A percentile compares a stretch with the other conserved stretches of the same genome.
phyloP scores from a whole-genome alignment of 805 yeast genomes.

The Monosporozyma aerobia region DNA sequence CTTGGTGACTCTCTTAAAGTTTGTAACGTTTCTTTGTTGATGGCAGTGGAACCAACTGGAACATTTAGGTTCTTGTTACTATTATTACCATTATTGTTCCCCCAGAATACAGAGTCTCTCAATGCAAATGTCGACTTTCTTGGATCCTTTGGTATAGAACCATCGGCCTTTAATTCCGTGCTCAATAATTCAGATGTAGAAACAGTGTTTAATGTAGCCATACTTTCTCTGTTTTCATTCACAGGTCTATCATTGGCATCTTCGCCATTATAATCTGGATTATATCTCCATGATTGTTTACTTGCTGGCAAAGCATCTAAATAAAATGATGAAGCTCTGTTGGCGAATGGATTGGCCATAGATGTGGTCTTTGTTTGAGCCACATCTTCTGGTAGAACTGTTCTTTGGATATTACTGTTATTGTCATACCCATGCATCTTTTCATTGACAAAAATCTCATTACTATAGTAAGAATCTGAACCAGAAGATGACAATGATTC shows the following conservation, averaged over 20 bases:
- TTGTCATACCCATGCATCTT: not conserved
- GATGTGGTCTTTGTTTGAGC: conserved; percentile 16
- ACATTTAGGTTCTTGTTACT: not conserved
- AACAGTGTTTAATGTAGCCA: conserved; percentile 70
- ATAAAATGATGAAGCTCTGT: conserved; percentile 28
- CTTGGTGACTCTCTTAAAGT: conserved; percentile 2
- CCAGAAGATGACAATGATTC: conserved; percentile 33
- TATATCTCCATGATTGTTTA: conserved; percentile 54
- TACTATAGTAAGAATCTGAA: conserved; percentile 37
- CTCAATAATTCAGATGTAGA: conserved; percentile 77
- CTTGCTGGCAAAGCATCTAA: conserved; percentile 27
- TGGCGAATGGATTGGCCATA: conserved; percentile 18
- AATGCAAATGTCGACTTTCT: conserved; percentile 33
- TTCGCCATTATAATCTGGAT: conserved; percentile 8
- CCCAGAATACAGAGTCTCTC: conserved; percentile 36
- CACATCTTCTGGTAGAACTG: conserved; percentile 4
- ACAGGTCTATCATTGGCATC: conserved; percentile 27
- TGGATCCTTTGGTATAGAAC: conserved; percentile 35
- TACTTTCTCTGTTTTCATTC: conserved; percentile 43
- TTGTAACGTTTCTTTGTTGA: not conserved
- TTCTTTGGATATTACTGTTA: not conserved
- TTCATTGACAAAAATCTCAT: conserved; percentile 10
- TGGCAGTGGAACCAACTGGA: not conserved
- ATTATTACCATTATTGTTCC: conserved; percentile 4
- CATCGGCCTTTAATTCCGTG: conserved; percentile 64